A percentile compares a stretch with the other conserved stretches of the same genome.
phyloP scores from a whole-genome alignment of 306 rosid species.

The Luffa aegyptiaca region DNA sequence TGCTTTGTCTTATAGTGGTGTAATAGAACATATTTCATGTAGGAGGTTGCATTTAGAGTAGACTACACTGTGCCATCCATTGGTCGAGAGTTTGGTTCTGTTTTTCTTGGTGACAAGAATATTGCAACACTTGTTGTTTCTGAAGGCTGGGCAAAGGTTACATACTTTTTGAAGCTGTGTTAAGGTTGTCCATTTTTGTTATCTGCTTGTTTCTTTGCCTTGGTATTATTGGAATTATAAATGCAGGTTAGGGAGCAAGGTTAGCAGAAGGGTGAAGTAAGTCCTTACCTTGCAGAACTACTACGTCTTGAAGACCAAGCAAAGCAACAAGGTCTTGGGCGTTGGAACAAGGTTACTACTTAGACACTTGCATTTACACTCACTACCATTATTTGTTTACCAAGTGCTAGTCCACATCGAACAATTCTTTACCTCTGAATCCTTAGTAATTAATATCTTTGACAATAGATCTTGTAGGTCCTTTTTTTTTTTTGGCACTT shows the following conservation, averaged over 20 bases:
- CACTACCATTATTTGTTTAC: not conserved
- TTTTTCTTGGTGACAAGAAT: conserved; percentile 72
- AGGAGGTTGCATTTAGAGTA: conserved; percentile 83
- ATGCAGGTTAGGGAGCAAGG: conserved; percentile 85
- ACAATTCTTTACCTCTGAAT: not conserved
- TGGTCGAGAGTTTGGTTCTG: conserved; percentile 83
- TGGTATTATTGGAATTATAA: conserved; percentile 15
- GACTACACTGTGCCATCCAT: conserved; percentile 81
- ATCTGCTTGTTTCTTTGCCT: not conserved
- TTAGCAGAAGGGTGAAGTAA: conserved; percentile 79
- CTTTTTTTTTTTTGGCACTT: no score
- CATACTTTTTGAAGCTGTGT: not conserved
- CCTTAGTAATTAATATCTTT: not conserved
- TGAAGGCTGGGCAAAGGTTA: conserved; percentile 96
- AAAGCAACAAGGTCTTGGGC: conserved; percentile 81
- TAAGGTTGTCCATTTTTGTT: not conserved
- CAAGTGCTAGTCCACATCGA: not conserved
- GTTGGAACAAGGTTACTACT: conserved; percentile 78
- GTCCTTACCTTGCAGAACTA: conserved; percentile 76
- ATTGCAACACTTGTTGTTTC: conserved; percentile 68
- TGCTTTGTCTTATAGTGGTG: not conserved
- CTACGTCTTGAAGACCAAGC: conserved; percentile 79
- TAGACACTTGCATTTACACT: not conserved
- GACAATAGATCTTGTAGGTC: not conserved
- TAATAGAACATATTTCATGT: conserved; percentile 3